Evolutionary conservation across 2,329 filamentous ascomycete genomes (phyloP), one percentile per base, ranked within the genome.

Genomic region (Colletotrichum destructivum): DNA sequence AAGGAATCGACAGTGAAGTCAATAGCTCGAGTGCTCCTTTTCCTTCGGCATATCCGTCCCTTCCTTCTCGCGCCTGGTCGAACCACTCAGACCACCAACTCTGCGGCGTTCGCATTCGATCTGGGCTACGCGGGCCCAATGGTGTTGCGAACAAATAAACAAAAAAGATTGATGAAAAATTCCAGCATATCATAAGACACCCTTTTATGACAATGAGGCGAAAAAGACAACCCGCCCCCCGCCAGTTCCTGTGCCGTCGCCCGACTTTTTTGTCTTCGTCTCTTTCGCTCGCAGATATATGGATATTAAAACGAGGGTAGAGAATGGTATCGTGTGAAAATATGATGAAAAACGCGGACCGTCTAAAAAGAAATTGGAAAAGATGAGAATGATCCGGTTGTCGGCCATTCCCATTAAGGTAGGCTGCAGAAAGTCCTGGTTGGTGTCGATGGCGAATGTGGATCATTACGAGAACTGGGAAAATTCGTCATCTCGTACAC

Each of bases 231-330:
- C 55, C 62, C 47, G 47, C 63, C 71, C 62, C 52, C n/a, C n/a
- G 26, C 69, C 69, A 44, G 44, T 61, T 55, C 69, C 63, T 49
- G 26, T 64, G 47, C 63, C 62, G 47, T 44, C 63, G 59, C 26
- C 69, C 15, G 63, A 73, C 69, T 73, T 73, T 56, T 56, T 38
- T 56, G 62, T 66, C 66, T 52, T 60, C 38, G 69, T 67, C 62
- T 71, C 68, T 62, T 72, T 72, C 60, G 60, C 69, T 72, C 66
- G 69, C 66, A 64, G 66, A 72, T 70, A 70, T 52, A 49, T 72
- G 66, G 61, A 72, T 71, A 73, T 73, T 73, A 73, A 62, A 69
- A 73, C 68, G 71, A 73, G 59, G 59, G 71, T 72, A 71, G 60
- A 62, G 63, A 72, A 71, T 68, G 69, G 69, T 71, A 71, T 71